Evolutionary conservation across 495 filamentous ascomycete species (phyloP).

Genomic region (Hapsidospora chrysogenum): DNA sequence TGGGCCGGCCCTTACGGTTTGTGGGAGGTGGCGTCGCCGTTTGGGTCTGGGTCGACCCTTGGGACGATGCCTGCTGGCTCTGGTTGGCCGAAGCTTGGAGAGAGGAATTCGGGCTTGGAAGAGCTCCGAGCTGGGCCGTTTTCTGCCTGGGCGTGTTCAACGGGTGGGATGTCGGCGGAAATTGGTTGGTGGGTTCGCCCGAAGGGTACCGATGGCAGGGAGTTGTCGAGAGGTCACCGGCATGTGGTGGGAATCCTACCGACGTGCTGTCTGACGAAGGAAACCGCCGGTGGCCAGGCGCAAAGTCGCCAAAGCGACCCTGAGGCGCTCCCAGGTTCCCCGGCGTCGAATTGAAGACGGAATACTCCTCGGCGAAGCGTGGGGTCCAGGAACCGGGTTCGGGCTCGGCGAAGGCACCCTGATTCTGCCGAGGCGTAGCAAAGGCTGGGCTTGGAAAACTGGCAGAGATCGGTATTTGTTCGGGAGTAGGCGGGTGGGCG

Average conservation of each 20-base stretch:
- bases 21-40: slow-evolving; percentile 36
- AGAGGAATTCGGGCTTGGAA: slow-evolving; percentile 38
- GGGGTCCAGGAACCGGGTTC: slow-evolving; percentile 37
- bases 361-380: slow-evolving; percentile 39
- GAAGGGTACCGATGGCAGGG: too few species aligned
- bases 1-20: too few species aligned
- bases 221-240: too few species aligned
- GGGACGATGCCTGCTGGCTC: too few species aligned
- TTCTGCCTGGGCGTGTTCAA: slow-evolving; percentile 30
- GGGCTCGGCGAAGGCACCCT: slow-evolving; percentile 27
- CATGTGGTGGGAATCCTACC: slow-evolving; percentile 36
- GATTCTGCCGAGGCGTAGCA: slow-evolving; percentile 44
- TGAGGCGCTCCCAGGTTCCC: slow-evolving; percentile 28
- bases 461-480: slow-evolving; percentile 51
- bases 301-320: slow-evolving; percentile 22
- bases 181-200: too few species aligned
- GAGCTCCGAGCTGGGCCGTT: slow-evolving; percentile 39
- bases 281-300: slow-evolving; percentile 18
- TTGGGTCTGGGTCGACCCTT: too few species aligned
- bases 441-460: slow-evolving; percentile 45
- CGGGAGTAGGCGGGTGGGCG: slow-evolving; percentile 64
- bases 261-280: slow-evolving; percentile 19
- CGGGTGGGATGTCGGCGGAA: slow-evolving; percentile 42
- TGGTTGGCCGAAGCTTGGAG: slow-evolving; percentile 16
- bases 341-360: slow-evolving; percentile 38